Conservation (phyloP, 495 filamentous ascomycete species). For the Lasiosphaeriaceae sp. region DNA sequence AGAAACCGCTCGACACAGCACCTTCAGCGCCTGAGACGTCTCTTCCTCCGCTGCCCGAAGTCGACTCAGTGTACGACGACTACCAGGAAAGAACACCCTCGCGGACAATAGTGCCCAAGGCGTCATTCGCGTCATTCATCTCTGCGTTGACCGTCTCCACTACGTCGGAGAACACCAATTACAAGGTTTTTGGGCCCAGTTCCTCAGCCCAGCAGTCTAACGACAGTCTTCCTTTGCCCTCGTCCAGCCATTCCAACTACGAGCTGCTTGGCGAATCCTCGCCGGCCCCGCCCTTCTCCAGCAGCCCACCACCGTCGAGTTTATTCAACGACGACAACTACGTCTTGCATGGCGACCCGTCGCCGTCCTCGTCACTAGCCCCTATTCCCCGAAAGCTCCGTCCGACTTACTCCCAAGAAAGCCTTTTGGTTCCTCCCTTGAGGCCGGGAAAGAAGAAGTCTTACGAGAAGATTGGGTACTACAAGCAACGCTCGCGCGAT, state of each 20-base stretch:
- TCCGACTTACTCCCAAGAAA: conserved; percentile 52
- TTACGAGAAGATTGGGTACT: conserved; percentile 44
- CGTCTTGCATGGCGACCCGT: conserved; percentile 40
- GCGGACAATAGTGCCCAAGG: conserved; percentile 31
- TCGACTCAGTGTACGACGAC: conserved; percentile 18
- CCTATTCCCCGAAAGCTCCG: conserved; percentile 25
- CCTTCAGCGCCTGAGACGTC: conserved; percentile 23
- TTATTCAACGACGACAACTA: conserved; percentile 38
- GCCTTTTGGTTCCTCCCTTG: conserved; percentile 49
- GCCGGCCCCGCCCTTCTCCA: conserved; percentile 17
- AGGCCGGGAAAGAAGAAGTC: conserved; percentile 39
- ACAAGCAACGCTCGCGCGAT: conserved; percentile 46
- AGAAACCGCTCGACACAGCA: conserved; percentile 28
- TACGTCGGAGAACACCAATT: conserved; percentile 49
- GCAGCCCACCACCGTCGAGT: conserved; percentile 26
- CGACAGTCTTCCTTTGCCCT: conserved; percentile 33
- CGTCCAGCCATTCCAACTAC: conserved; percentile 38
- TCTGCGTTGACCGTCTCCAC: conserved; percentile 41
- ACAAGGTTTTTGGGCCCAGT: conserved; percentile 45
- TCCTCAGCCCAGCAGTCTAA: conserved; percentile 28
- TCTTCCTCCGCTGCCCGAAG: conserved; percentile 41
- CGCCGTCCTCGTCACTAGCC: conserved; percentile 33
- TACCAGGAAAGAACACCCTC: conserved; percentile 19
- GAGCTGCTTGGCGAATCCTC: conserved; percentile 35
- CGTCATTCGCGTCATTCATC: conserved; percentile 37